Evolutionary conservation across 1,284 basidiomycete species (phyloP).

Genomic region (Neolentinus lepideus): DNA sequence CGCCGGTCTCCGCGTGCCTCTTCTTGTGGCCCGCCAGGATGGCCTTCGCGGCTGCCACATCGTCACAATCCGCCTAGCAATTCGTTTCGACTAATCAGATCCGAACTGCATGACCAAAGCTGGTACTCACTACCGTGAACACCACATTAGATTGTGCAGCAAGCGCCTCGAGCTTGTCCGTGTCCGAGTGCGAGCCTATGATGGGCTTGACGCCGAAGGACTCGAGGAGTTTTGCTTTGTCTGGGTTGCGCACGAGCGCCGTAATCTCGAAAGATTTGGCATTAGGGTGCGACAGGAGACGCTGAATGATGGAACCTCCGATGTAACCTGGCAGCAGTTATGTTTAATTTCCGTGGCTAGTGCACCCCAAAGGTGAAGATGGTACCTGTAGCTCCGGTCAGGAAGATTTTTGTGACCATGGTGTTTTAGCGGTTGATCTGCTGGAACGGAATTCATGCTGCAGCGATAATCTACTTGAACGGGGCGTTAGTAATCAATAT

Average conservation of each 20-base stretch:
- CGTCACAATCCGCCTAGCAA: slow-evolving; percentile 34
- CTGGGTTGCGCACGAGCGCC: slow-evolving; percentile 13
- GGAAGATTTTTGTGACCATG: slow-evolving; percentile 8
- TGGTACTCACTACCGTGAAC: slow-evolving; percentile 15
- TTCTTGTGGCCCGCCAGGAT: slow-evolving; percentile 38
- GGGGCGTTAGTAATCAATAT: neutral
- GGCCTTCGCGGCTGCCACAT: slow-evolving; percentile 29
- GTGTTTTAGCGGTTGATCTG: neutral
- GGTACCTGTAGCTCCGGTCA: slow-evolving; percentile 16
- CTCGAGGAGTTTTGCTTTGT: slow-evolving; percentile 19
- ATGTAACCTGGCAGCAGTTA: slow-evolving; percentile 15
- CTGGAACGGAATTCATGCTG: neutral
- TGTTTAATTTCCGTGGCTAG: neutral
- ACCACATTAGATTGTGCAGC: slow-evolving; percentile 18
- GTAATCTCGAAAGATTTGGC: slow-evolving; percentile 15
- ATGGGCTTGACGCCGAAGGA: slow-evolving; percentile 19
- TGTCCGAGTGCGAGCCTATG: slow-evolving; percentile 15
- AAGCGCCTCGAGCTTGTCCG: slow-evolving; percentile 15
- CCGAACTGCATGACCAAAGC: neutral
- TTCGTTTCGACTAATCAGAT: neutral
- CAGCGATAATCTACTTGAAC: neutral
- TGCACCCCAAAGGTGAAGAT: neutral
- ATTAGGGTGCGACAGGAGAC: slow-evolving; percentile 15
- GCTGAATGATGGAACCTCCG: slow-evolving; percentile 17
- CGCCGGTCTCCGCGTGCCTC: slow-evolving; percentile 33